Evolutionary conservation across 1,284 basidiomycete species (phyloP).

Genomic region (Ustilago xerochloae): DNA sequence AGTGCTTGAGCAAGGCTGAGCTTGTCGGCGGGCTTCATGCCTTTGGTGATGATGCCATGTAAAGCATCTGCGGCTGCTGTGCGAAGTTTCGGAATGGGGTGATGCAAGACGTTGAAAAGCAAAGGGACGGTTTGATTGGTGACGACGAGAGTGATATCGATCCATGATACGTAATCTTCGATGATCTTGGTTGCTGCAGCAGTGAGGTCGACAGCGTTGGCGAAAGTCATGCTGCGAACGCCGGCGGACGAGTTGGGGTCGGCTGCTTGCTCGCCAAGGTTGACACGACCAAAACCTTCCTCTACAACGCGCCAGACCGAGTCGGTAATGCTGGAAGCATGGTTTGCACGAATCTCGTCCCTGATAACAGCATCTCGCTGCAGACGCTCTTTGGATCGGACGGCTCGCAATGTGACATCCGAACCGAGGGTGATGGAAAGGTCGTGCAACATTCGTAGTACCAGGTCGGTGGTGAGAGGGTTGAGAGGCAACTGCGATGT

Average conservation of each 20-base stretch:
- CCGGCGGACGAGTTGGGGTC: constrained; percentile 27
- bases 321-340: constrained; percentile 87
- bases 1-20: constrained; percentile 89
- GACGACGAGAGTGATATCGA: constrained; percentile 95
- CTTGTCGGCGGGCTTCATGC: constrained; percentile 91
- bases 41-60: constrained; percentile 86
- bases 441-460: constrained; percentile 65
- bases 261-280: constrained; percentile 27
- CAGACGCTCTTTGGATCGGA: constrained; percentile 62
- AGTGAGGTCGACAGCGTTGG: constrained; percentile 72
- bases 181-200: constrained; percentile 87
- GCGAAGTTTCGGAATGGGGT: constrained; percentile 76
- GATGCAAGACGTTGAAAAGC: constrained; percentile 84
- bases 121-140: constrained; percentile 88
- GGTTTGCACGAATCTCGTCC: constrained; percentile 65
- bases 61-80: constrained; percentile 84
- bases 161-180: constrained; percentile 95
- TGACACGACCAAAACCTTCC: constrained; percentile 72
- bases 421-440: constrained; percentile 66
- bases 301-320: constrained; percentile 85
- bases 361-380: constrained; percentile 64
- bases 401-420: constrained; percentile 63
- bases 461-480: constrained; percentile 83
- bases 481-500: constrained; percentile 80
- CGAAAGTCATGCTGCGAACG: constrained; percentile 72